Evolutionary conservation across 768 basidiomycete genomes (phyloP).

Genomic region (Boletus fagicola): DNA sequence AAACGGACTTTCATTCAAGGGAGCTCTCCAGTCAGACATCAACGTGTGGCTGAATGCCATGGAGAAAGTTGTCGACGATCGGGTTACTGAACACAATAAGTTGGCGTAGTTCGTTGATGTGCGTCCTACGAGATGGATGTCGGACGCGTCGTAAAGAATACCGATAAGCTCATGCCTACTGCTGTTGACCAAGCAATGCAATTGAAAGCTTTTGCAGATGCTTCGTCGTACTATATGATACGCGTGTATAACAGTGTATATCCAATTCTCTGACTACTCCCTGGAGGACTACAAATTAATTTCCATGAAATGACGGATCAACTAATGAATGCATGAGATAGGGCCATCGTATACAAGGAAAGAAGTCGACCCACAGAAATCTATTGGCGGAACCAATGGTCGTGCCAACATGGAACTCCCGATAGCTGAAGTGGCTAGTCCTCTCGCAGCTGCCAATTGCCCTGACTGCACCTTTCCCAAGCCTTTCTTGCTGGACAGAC

Average conservation of each 20-base stretch:
- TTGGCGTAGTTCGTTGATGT: slow-evolving; percentile 31
- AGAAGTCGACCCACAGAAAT: slow-evolving; percentile 23
- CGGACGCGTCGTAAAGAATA: not conserved
- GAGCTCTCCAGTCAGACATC: slow-evolving; percentile 37
- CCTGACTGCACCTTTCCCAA: not conserved
- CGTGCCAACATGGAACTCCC: not conserved
- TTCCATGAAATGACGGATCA: slow-evolving; percentile 24
- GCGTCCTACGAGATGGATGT: not conserved
- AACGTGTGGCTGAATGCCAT: slow-evolving; percentile 84
- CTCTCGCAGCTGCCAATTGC: slow-evolving; percentile 2
- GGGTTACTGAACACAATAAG: slow-evolving; percentile 50
- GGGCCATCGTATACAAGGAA: not conserved
- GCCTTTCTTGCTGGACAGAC: not conserved
- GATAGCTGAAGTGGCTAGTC: slow-evolving; percentile 5
- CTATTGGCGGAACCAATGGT: slow-evolving; percentile 12
- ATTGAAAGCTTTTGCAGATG: not conserved
- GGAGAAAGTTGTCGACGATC: slow-evolving; percentile 67
- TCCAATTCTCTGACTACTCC: slow-evolving; percentile 1
- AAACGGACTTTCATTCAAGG: slow-evolving; percentile 6
- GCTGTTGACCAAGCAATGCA: not conserved
- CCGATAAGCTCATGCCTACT: not conserved
- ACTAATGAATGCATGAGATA: slow-evolving; percentile 16
- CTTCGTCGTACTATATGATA: not conserved
- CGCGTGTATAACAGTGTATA: slow-evolving; percentile 3
- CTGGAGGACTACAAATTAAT: not conserved